Evolutionary conservation across 2,329 filamentous ascomycete genomes (phyloP).

Genomic region (Fusarium sp.): DNA sequence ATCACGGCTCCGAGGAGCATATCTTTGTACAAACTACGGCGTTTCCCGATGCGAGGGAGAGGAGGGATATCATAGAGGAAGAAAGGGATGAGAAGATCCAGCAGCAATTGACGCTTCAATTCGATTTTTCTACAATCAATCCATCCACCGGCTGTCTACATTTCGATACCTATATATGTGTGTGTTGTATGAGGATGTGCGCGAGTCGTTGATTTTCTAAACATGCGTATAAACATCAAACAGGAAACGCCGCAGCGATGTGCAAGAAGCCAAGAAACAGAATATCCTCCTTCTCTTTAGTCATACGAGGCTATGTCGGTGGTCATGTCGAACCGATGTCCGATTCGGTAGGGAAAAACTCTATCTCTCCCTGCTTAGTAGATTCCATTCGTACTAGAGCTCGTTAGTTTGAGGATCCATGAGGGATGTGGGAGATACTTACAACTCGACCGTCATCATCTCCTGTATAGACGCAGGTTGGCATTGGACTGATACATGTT

Average conservation of each 20-base stretch:
- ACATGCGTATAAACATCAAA: constrained; percentile 15
- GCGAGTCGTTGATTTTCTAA: constrained; percentile 29
- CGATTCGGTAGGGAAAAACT: constrained; percentile 44
- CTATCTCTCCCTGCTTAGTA: constrained; percentile 67
- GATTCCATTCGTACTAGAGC: constrained; percentile 70
- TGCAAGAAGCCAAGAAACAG: constrained; percentile 18
- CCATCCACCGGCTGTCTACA: constrained; percentile 8
- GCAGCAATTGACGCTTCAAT: constrained; percentile 44
- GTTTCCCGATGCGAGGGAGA: constrained; percentile 27
- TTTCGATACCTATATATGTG: constrained; percentile 25
- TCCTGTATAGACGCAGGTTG: constrained; percentile 87
- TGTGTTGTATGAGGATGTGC: constrained; percentile 17
- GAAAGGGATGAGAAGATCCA: constrained; percentile 30
- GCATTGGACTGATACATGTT: constrained; percentile 86
- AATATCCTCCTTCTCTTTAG: background rate
- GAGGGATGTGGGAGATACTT: constrained; percentile 33
- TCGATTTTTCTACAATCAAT: constrained; percentile 35
- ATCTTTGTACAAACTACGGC: constrained; percentile 44
- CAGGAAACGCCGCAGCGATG: constrained; percentile 28
- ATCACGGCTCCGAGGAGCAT: constrained; percentile 9
- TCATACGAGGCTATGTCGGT: constrained; percentile 26
- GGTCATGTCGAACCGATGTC: constrained; percentile 29
- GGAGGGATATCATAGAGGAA: constrained; percentile 32
- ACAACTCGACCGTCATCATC: constrained; percentile 94
- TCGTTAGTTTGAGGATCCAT: constrained; percentile 1